These are phyloP conservation scores for Yamadazyma laniorum DNA, from an alignment of 805 yeast species.

Conservation along the genomic window DNA sequence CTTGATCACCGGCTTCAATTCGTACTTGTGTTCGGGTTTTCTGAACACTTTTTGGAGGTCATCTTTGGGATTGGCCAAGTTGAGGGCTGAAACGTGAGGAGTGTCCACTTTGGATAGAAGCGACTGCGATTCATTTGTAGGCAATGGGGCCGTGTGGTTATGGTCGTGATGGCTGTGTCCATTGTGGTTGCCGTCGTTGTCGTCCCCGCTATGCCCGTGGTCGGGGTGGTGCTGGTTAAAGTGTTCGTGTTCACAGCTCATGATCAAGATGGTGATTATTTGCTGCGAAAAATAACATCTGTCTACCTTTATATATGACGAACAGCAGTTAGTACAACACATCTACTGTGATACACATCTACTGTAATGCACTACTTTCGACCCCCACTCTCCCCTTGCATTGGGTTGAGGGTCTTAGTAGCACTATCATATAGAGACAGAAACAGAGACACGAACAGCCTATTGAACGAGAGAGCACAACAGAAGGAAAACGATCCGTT, in stretches of 20 bases:
- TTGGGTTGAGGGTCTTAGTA: too few species aligned
- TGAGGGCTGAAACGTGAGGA: constrained; percentile 59
- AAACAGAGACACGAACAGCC: too few species aligned
- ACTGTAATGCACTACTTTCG: too few species aligned
- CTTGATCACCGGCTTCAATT: constrained; percentile 46
- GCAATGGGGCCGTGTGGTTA: constrained; percentile 57
- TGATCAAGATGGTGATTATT: constrained; percentile 3
- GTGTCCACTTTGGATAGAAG: constrained; percentile 60
- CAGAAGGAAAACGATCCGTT: too few species aligned
- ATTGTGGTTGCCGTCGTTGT: constrained; percentile 32
- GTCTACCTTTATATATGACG: background rate
- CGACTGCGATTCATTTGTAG: constrained; percentile 70
- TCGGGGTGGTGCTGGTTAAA: constrained; percentile 18
- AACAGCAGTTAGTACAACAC: too few species aligned
- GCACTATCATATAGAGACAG: too few species aligned
- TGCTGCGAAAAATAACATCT: constrained; percentile 7
- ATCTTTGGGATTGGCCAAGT: constrained; percentile 51
- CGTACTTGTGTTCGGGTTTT: constrained; percentile 46
- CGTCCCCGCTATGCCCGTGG: constrained; percentile 23
- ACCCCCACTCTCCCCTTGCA: too few species aligned
- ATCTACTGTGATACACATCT: too few species aligned
- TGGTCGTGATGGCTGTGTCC: constrained; percentile 29
- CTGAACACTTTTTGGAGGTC: constrained; percentile 57
- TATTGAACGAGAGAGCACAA: too few species aligned
- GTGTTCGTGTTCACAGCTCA: constrained; percentile 34